A percentile compares a stretch with the other conserved stretches of the same genome.
phyloP scores from a whole-genome alignment of 352 stramenopile genomes.

The Pythium aristosporum region DNA sequence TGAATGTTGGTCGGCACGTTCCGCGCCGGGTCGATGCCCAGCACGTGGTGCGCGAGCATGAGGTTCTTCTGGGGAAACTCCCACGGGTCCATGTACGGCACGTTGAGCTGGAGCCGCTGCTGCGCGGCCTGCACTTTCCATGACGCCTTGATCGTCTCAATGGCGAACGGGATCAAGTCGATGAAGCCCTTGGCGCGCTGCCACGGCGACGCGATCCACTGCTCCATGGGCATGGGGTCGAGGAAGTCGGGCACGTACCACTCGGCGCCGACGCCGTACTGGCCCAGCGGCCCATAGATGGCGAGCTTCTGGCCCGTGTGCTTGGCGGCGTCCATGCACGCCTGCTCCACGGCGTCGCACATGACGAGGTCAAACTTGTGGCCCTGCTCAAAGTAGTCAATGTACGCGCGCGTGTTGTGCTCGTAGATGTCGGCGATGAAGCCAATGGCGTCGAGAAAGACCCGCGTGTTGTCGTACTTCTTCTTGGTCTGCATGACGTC shows the following conservation, averaged over 20 bases:
- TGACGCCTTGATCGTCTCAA: conserved; percentile 24
- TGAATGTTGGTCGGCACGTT: conserved; percentile 29
- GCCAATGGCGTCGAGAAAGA: conserved; percentile 26
- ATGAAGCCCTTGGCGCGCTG: conserved; percentile 23
- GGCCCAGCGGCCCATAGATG: conserved; percentile 26
- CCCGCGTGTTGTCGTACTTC: conserved; percentile 24
- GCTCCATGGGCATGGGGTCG: conserved; percentile 28
- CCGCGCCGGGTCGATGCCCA: conserved; percentile 25
- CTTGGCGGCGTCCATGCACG: conserved; percentile 25
- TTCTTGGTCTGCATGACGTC: conserved; percentile 28
- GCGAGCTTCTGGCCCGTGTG: conserved; percentile 26
- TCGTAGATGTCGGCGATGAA: conserved; percentile 29
- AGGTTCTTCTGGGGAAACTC: conserved; percentile 29
- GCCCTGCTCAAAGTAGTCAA: conserved; percentile 21
- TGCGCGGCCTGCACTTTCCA: conserved; percentile 28
- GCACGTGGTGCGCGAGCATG: conserved; percentile 29
- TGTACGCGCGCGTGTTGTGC: conserved; percentile 23
- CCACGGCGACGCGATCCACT: conserved; percentile 28
- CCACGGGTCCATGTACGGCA: conserved; percentile 29
- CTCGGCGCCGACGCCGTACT: conserved; percentile 26
- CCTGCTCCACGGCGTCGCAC: conserved; percentile 26
- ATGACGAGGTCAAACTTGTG: conserved; percentile 24
- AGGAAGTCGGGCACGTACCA: conserved; percentile 31
- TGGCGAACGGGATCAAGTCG: conserved; percentile 25
- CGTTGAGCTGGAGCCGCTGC: conserved; percentile 22